Conservation (phyloP, 495 filamentous ascomycete genomes). For the Hyaloscypha finlandica region DNA sequence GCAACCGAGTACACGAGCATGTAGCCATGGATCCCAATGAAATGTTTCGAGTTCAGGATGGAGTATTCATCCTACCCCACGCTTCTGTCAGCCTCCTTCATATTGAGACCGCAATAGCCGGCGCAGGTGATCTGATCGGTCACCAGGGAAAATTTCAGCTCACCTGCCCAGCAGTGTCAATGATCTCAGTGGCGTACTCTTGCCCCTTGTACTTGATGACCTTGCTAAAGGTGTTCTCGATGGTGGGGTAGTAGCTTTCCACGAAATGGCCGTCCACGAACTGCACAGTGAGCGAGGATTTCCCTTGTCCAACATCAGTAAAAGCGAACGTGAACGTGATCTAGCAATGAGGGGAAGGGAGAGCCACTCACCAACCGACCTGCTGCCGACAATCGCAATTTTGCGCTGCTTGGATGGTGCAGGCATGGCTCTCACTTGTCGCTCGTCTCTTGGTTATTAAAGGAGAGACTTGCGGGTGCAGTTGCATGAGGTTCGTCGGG, state of each 20-base stretch:
- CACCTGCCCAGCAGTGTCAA: constrained; percentile 98
- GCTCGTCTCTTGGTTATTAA: neutral
- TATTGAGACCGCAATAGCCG: neutral
- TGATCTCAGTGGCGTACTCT: constrained; percentile 95
- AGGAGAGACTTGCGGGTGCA: neutral
- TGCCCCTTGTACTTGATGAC: constrained; percentile 89
- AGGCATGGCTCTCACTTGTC: constrained; percentile 56
- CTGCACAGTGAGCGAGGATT: constrained; percentile 95
- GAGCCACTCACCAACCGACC: constrained; percentile 80
- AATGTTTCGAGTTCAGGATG: constrained; percentile 97
- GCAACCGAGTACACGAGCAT: constrained; percentile 97
- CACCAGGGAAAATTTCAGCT: constrained; percentile 27
- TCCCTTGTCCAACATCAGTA: constrained; percentile 58
- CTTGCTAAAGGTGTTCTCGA: constrained; percentile 98
- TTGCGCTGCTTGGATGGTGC: constrained; percentile 90
- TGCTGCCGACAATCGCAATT: constrained; percentile 96
- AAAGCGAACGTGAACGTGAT: constrained; percentile 3
- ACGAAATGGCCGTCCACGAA: constrained; percentile 98
- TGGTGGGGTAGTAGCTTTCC: constrained; percentile 98
- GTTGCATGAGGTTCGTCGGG: neutral
- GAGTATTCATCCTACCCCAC: constrained; percentile 86
- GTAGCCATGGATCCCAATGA: constrained; percentile 99
- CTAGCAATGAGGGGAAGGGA: neutral
- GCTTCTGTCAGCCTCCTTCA: neutral
- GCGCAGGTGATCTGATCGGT: constrained; percentile 14